Base-by-base conservation (phyloP, 257 asterid genomes). In the Rubia yunnanensis region DNA sequence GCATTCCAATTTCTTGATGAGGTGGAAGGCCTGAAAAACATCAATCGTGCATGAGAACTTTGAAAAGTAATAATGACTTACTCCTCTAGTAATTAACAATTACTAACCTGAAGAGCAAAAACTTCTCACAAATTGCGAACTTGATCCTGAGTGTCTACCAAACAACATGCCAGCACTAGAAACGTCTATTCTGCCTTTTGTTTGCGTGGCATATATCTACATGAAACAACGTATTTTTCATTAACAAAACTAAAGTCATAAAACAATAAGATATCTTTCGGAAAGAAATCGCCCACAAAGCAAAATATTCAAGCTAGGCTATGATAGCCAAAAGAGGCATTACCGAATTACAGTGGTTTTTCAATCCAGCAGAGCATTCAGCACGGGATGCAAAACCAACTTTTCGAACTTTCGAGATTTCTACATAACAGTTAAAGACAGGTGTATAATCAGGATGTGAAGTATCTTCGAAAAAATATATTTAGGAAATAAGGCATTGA, bases 1-100 rank as follows among this genome's bases (percentile, higher is more conserved):
- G 99, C 99, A 94, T 94, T 65, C 99, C 99, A 72, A 94, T 85
- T 81, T 82, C 99, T 66, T 85, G 92, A 77, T 94, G 99, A 31
- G 96, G 91, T 69, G 98, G 99, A 81, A 94, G 87, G 76, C 78
- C 99, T 94, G 85, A 72, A 79, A 13, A 52, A 53, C 26, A 60
- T 9, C 67, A 63, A 74, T 73, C 34, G 0, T 11, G 36, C 20
- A 28, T 22, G 24, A 26, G 36, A 24, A 61, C 62, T 0, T 32
- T 23, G 5, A 10, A 11, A 31, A 23, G 17, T 13, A 60, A 35
- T 18, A 32, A 30, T 18, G 36, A 35, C 14, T 22, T 46, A 68
- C 5, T 44, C 9, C 31, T 46, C 18, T 50, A 39, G 32, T 26
- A 30, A 64, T 32, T 3, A 28, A 10, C 38, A 41, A 24, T 44